A percentile compares a stretch with the other conserved stretches of the same genome.
Evolutionary conservation across 768 basidiomycete genomes (phyloP).

Genomic region (Boletus barrowsii): DNA sequence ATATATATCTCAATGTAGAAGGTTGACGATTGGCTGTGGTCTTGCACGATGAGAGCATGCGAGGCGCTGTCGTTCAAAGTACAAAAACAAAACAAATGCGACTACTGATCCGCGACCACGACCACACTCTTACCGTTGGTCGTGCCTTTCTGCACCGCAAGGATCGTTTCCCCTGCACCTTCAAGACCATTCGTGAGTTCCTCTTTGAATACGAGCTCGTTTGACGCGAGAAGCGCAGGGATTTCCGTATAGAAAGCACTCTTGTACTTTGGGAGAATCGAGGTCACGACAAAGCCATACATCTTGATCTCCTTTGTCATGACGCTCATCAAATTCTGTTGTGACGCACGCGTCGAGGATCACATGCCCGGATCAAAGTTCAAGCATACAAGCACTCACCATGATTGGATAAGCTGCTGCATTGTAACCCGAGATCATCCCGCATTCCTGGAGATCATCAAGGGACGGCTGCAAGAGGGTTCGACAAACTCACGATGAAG

Average conservation of each 20-base stretch:
- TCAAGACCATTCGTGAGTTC: conserved; percentile 2
- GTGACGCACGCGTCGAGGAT: background rate
- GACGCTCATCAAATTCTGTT: conserved; percentile 1
- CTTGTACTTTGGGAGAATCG: background rate
- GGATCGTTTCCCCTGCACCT: background rate
- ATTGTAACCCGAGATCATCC: conserved; percentile 1
- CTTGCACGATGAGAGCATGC: background rate
- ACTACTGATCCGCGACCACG: background rate
- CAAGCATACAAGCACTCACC: background rate
- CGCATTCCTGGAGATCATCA: background rate
- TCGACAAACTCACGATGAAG: conserved; percentile 3
- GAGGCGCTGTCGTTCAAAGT: background rate
- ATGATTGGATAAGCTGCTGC: background rate
- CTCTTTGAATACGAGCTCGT: background rate
- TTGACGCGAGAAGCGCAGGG: conserved; percentile 3
- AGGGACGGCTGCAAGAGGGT: too few species aligned
- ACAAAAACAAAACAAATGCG: background rate
- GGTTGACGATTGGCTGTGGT: background rate
- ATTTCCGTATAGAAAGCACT: background rate
- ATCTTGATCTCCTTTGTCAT: background rate
- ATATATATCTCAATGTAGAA: conserved; percentile 11
- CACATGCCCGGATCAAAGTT: background rate
- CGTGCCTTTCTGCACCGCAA: conserved; percentile 5
- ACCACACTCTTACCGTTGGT: background rate
- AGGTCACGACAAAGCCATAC: background rate